phyloP scores from a whole-genome alignment of 169 alveolate species.

The Plasmodium gallinaceum region DNA sequence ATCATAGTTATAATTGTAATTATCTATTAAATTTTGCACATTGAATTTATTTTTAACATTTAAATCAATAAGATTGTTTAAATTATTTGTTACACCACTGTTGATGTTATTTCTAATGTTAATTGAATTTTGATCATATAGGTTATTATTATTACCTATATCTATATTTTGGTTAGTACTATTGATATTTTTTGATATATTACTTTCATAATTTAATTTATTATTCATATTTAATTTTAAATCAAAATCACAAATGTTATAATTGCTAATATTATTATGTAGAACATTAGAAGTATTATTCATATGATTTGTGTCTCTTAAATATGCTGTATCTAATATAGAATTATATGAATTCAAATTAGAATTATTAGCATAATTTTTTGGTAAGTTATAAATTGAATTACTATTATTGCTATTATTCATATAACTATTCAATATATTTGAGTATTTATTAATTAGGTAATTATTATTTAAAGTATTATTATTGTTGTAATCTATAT shows the following conservation, averaged over 20 bases:
- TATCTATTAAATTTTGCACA: conserved; percentile 61
- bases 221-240: conserved; percentile 4
- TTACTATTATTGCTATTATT: conserved; percentile 10
- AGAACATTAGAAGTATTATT: not conserved
- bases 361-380: conserved; percentile 17
- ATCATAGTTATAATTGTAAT: conserved; percentile 62
- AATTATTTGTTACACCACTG: conserved; percentile 9
- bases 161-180: not conserved
- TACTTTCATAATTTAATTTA: conserved; percentile 17
- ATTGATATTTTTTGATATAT: not conserved
- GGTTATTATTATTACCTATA: not conserved
- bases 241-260: conserved; percentile 12
- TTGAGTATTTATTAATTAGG: conserved; percentile 68
- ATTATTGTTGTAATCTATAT: not conserved
- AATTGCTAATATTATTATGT: conserved; percentile 6
- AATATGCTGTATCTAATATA: conserved; percentile 20
- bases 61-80: conserved; percentile 17
- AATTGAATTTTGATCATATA: not conserved
- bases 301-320: conserved; percentile 16
- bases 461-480: conserved; percentile 15
- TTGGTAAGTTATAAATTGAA: conserved; percentile 19
- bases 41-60: conserved; percentile 59
- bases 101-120: conserved; percentile 5
- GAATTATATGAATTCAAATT: conserved; percentile 36
- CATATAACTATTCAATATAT: conserved; percentile 54